phyloP scores from a whole-genome alignment of 495 filamentous ascomycete species.

The Cryomyces antarcticus region DNA sequence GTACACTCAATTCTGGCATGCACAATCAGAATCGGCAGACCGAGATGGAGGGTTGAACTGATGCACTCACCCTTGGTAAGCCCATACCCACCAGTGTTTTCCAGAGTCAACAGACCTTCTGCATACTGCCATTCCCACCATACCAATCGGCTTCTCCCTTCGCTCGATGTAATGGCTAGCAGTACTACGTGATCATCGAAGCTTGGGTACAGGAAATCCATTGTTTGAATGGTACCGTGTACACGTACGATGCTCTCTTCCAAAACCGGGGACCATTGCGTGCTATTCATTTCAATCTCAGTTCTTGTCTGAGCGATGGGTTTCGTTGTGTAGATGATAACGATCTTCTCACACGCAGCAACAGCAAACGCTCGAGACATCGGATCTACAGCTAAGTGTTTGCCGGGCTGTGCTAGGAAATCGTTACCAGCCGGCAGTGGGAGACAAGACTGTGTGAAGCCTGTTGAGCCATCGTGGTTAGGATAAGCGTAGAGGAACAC shows the following conservation, averaged over 20 bases:
- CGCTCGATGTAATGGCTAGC: constrained; percentile 44
- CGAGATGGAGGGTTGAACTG: not conserved
- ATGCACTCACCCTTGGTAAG: constrained; percentile 22
- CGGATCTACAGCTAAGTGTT: constrained; percentile 69
- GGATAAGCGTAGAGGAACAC: constrained; percentile 47
- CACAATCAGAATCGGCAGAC: not conserved
- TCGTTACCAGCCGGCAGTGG: constrained; percentile 34
- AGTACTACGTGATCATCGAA: constrained; percentile 48
- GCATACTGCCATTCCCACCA: constrained; percentile 56
- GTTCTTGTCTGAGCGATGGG: constrained; percentile 24
- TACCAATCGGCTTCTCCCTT: constrained; percentile 37
- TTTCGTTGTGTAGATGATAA: constrained; percentile 43
- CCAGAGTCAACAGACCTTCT: constrained; percentile 8
- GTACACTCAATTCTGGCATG: not conserved
- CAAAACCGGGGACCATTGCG: constrained; percentile 9
- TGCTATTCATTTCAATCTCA: constrained; percentile 14
- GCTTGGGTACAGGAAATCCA: constrained; percentile 69
- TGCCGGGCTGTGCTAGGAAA: constrained; percentile 41
- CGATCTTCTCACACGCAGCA: constrained; percentile 33
- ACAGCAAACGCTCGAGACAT: constrained; percentile 45
- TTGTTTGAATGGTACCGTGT: constrained; percentile 57
- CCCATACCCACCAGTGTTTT: constrained; percentile 25
- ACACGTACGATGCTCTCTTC: constrained; percentile 37
- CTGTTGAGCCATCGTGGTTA: constrained; percentile 22
- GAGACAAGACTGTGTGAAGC: constrained; percentile 38